Base-by-base conservation (phyloP, 2,329 filamentous ascomycete species). In the Aspergillus udagawae region DNA sequence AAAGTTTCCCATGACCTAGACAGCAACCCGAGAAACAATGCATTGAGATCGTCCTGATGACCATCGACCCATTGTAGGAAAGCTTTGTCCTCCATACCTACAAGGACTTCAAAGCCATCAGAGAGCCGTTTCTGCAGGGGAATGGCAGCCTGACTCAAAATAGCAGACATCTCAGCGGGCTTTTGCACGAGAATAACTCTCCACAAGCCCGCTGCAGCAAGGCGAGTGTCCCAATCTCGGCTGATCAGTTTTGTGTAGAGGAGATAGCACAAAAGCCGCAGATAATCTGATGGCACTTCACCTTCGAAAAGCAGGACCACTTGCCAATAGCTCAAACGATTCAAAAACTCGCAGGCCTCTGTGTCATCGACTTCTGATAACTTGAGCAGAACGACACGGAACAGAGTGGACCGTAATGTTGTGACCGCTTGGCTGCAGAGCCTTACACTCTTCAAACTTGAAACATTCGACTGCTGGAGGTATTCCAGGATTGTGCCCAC, bases 171-270 rank as follows among this genome's bases (percentile, higher is more conserved):
- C 69, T 96, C 92, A 4, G 89, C 83, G 0, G 93, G 92, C 72
- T 96, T 97, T 67, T 97, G 93, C 0, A 97, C 91, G 55, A 97
- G 82, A 64, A 97, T 85, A 49, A 96, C 90, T n/a, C 94, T 86
- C 84, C 93, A 91, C 25, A 97, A 83, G 62, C 90, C 89, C 10
- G 91, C 91, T 28, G 93, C 90, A 47, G 90, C 85, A 53, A 89
- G 74, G 17, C 92, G 86, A 7, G 96, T 85, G 1, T 82, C 75
- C 29, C 83, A 78, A 53, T 87, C 82, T 0, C 82, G 77, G 54
- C 91, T 91, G 7, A 94, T 86, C 38, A 97, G 80, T 71, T 95
- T 96, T 7, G 87, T 87, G 71, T 97, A 99, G 3, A 99, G 84
- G 59, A 97, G 86, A 67, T 96, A 97, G 80, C 92, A 97, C 45